Evolutionary conservation across 2,329 filamentous ascomycete species (phyloP), one percentile per base, ranked within the genome.

Genomic region (Epichloe festucae): DNA sequence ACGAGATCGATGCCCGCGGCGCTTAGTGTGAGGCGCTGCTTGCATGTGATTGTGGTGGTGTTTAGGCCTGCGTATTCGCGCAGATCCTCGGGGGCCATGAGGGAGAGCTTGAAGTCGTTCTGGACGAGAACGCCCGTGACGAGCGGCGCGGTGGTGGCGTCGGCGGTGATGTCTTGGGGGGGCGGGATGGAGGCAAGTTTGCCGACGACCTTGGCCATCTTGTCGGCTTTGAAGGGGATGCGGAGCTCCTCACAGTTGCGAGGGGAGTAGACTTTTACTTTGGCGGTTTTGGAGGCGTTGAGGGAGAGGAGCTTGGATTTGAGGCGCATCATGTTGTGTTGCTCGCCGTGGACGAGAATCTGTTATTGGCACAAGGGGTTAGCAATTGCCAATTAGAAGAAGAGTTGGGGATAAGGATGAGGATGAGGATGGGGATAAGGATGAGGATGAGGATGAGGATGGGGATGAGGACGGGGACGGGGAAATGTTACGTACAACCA

Each of bases 261-360:
- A 0, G 93, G 87, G 23, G 87, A 94, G 71, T 83, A 97, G 11
- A 98, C 88, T 65, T 97, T 96, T 58, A 89, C 84, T 59, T 94
- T 93, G 42, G 81, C 73, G 1, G 81, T 74, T 63, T 91, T 91
- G 57, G 83, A 82, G 31, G 85, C 83, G 62, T 96, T 96, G 39
- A 96, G 78, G n/a, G 89, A 91, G 4, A 97, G 79, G 1, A 98
- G 77, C 64, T 95, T 94, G 3, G 90, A 96, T 67, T 95, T 95
- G 31, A 98, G 74, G 50, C 93, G 84, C 78, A 93, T 95, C 89
- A 97, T 97, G 64, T 97, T 95, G 65, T 95, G 89, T 61, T 93
- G 89, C 65, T 98, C 93, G 52, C 93, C 93, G 59, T 98, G 93
- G 2, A 98, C 93, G 35, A 98, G 79, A 54, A 98, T 96, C 87